Evolutionary conservation across 2,329 filamentous ascomycete species (phyloP).

Genomic region (Cladosporium oxysporum): DNA sequence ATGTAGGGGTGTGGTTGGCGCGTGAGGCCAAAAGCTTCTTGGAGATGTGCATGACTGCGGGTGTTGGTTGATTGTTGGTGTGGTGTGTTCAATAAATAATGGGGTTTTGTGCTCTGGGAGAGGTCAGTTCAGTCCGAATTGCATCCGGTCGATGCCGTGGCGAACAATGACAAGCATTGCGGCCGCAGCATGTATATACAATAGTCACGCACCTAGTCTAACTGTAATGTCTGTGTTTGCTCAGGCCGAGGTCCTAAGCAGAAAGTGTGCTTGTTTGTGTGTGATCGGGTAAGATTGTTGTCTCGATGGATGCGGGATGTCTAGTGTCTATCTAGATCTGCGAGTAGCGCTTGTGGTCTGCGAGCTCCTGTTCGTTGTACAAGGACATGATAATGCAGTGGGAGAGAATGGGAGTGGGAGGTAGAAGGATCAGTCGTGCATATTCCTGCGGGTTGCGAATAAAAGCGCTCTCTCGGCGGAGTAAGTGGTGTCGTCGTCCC

Average conservation of each 20-base stretch:
- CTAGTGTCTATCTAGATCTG: conserved; percentile 24
- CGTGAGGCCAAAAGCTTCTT: conserved; percentile 85
- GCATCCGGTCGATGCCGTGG: background rate
- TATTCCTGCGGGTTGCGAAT: background rate
- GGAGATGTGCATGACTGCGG: conserved; percentile 79
- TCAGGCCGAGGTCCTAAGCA: background rate
- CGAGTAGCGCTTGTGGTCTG: conserved; percentile 35
- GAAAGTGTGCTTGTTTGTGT: conserved; percentile 2
- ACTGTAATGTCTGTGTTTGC: background rate
- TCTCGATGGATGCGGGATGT: background rate
- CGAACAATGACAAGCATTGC: conserved; percentile 2
- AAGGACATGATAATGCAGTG: conserved; percentile 31
- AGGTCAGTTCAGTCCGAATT: conserved; percentile 22
- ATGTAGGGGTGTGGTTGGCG: conserved; percentile 77
- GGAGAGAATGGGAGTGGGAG: background rate
- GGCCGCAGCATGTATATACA: background rate
- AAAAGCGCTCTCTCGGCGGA: conserved; percentile 6
- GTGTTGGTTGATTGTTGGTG: background rate
- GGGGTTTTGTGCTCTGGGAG: conserved; percentile 17
- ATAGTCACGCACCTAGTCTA: conserved; percentile 9
- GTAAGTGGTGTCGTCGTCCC: conserved; percentile 10
- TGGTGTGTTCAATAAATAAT: background rate
- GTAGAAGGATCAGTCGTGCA: conserved; percentile 4
- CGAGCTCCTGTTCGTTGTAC: conserved; percentile 39
- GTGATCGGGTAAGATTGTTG: background rate